Evolutionary conservation across 805 yeast genomes (phyloP), one percentile per base, ranked within the genome.

Genomic region (Teunomyces atbi): DNA sequence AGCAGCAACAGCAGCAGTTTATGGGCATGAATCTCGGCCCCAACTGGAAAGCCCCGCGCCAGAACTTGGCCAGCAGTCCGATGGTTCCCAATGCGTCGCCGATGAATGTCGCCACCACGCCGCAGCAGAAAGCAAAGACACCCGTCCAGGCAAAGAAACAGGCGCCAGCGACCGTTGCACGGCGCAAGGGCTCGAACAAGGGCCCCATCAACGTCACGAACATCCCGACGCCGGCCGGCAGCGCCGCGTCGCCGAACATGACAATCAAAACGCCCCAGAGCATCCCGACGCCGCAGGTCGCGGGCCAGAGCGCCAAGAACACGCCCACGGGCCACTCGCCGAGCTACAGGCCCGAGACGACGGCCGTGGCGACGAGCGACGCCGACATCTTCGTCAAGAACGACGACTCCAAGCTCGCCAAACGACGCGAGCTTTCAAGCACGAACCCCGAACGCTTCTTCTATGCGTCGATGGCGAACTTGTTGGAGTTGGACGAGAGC

Each of bases 401-500:
- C n/a, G 59, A 64, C 18, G 83, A 78, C 53, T 58, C 67, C 11
- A 73, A 72, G 49, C 62, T 77, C 49, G 66, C 66, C 39, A 71
- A 64, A 48, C 62, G 84, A 45, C 66, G 79, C 37, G 79, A 74
- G 42, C 64, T 79, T 36, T 73, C 76, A 1, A 59, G 59, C 42
- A 48, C 60, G 18, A 78, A 79, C 54, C 78, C 83, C 0, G 71
- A 73, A 38, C 62, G 65, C 44, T 80, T 76, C 57, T 75, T 79
- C 53, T 66, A 73, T 40, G 76, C 81, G 0, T 74, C 82, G 1
- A 63, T 80, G 45, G 73, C 80, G 6, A 79, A 79, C 56, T 62
- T 76, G 30, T 63, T 79, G 48, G 78, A 74, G 35, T 54, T 79
- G 20, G 73, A 71, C 6, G 78, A 70, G 10, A 66, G 69, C 29